These are phyloP conservation scores for Eutrema yunnanense DNA, from an alignment of 345 rosid genomes.

Conservation along the genomic window DNA sequence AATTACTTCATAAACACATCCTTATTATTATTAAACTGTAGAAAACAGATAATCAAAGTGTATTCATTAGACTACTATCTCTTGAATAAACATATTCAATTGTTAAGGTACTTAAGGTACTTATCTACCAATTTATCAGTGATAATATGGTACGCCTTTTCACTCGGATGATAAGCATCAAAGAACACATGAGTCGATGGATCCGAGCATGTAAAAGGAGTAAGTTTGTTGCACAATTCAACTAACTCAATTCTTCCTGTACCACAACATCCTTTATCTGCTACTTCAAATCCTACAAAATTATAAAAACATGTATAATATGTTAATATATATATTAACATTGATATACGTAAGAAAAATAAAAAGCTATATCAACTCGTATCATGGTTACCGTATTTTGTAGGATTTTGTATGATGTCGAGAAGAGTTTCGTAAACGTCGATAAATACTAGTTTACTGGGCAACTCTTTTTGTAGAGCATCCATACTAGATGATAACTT, in stretches of 20 bases:
- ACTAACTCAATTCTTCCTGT: not conserved
- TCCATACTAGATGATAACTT: constrained; percentile 17
- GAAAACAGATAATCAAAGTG: not conserved
- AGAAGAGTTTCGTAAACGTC: constrained; percentile 22
- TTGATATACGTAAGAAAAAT: not conserved
- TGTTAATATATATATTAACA: not conserved
- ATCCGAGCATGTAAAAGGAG: constrained; percentile 27
- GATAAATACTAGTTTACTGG: constrained; percentile 4
- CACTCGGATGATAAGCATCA: constrained; percentile 25
- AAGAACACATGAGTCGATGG: constrained; percentile 28
- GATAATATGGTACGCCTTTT: constrained; percentile 14
- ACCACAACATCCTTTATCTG: constrained; percentile 31
- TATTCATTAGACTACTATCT: not conserved
- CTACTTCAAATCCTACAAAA: constrained; percentile 25
- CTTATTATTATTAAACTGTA: not conserved
- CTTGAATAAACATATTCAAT: not conserved
- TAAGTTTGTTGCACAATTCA: constrained; percentile 10
- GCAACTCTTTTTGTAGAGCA: not conserved
- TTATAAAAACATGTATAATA: not conserved
- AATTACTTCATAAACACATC: not conserved
- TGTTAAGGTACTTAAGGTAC: constrained; percentile 9
- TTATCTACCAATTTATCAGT: constrained; percentile 1
- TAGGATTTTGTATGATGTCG: constrained; percentile 14
- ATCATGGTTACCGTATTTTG: constrained; percentile 1
- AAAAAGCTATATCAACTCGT: not conserved